Conservation (phyloP, 2,329 filamentous ascomycete species). For the Colletotrichum spinosum region DNA sequence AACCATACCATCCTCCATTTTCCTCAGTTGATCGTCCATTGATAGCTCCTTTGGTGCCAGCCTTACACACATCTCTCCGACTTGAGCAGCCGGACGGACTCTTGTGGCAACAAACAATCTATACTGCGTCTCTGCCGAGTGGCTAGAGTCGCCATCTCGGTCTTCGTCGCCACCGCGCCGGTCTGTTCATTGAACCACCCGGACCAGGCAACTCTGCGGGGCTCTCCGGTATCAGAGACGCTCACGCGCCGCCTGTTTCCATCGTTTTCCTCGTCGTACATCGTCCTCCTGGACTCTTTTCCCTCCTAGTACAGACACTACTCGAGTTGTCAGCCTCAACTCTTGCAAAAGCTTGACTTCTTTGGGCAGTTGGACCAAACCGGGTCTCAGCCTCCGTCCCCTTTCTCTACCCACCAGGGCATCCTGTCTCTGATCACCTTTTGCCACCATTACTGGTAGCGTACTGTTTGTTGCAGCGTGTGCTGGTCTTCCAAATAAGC, state of each 20-base stretch:
- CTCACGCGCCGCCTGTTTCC: constrained; percentile 2
- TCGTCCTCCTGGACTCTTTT: neutral
- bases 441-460: constrained; percentile 7
- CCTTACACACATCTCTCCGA: constrained; percentile 19
- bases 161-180: constrained; percentile 13
- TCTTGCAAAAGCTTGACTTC: neutral
- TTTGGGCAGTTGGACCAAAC: neutral
- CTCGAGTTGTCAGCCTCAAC: neutral
- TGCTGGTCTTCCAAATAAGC: constrained; percentile 8
- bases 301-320: neutral
- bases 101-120: constrained; percentile 25
- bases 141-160: neutral
- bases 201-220: constrained; percentile 8
- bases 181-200: constrained; percentile 1
- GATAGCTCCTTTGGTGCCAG: constrained; percentile 1
- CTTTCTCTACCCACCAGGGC: constrained; percentile 1
- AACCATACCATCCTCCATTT: constrained; percentile 17
- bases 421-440: neutral
- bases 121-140: constrained; percentile 5
- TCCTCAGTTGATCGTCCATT: constrained; percentile 5
- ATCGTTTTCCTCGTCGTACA: neutral
- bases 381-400: neutral
- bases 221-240: neutral
- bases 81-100: neutral
- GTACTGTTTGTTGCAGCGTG: neutral